Percentiles rank a stretch among this genome's conserved stretches.
These are phyloP conservation scores for Mycena amicta DNA, from an alignment of 768 basidiomycete species.

Conservation along the genomic window DNA sequence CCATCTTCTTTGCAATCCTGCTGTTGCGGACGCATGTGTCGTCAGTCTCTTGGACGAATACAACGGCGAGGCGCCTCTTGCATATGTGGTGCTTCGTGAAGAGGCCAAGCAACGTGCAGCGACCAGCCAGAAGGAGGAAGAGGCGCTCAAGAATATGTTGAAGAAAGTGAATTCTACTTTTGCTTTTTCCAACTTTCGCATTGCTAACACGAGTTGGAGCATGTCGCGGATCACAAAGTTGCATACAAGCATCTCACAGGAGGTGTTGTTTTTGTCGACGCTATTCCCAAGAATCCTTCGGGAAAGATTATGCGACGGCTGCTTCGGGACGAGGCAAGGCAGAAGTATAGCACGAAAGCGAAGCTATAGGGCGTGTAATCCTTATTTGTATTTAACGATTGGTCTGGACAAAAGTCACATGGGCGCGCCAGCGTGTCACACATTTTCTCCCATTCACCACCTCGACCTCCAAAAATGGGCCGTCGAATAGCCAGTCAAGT, in stretches of 20 bases:
- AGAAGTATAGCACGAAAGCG: not conserved
- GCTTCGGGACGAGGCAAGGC: constrained; percentile 52
- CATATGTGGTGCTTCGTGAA: constrained; percentile 61
- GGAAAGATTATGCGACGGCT: constrained; percentile 67
- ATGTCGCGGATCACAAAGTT: constrained; percentile 59
- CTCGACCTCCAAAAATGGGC: no score
- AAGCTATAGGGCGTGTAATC: not conserved
- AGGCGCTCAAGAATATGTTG: constrained; percentile 47
- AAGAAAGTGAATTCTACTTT: constrained; percentile 48
- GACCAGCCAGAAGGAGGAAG: constrained; percentile 34
- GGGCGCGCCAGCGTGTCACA: constrained; percentile 1
- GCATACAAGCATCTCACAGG: constrained; percentile 64
- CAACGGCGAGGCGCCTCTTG: constrained; percentile 73
- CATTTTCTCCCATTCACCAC: not conserved
- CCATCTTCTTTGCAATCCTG: constrained; percentile 60
- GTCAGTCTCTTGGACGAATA: constrained; percentile 74
- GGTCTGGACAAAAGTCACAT: not conserved
- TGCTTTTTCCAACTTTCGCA: not conserved
- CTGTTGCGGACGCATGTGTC: constrained; percentile 64
- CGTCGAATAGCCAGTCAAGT: constrained; percentile 85
- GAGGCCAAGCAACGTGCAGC: constrained; percentile 40
- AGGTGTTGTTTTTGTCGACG: constrained; percentile 63
- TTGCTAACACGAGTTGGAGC: constrained; percentile 34
- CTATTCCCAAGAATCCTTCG: constrained; percentile 70
- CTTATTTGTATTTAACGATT: constrained; percentile 4